Evolutionary conservation across 345 rosid genomes (phyloP), one percentile per base, ranked within the genome.

Genomic region (Barbarea vulgaris): DNA sequence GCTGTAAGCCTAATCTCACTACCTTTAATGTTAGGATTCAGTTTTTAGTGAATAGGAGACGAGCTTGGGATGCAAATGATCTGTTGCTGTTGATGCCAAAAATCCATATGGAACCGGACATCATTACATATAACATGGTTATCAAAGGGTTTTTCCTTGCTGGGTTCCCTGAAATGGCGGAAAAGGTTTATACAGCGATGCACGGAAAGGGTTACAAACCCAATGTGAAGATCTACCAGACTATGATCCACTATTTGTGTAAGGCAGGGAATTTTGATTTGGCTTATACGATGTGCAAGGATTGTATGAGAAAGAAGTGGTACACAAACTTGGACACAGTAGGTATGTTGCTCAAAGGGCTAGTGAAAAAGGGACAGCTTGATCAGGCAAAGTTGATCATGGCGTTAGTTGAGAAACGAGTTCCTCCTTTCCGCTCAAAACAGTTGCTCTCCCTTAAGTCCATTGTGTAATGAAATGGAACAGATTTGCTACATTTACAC

Each of bases 11-110:
- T 36, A 88, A 86, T 83, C 83, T 88, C 68, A 81, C 93, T 24
- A 88, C 91, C 33, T 91, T 87, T 78, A 91, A 89, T 66, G 89
- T 80, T 66, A 86, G 93, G 83, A 85, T 91, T 76, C 93, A 89
- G 80, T 81, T 78, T 82, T 72, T 91, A 82, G 87, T 89, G 55
- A 79, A 84, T 52, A 78, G 80, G 44, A 77, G 91, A 46, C 72
- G 83, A 58, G 86, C 91, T 37, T 89, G 93, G 90, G 77, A 87
- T 54, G 97, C 96, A 58, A 88, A 88, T 85, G 82, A 80, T 75
- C 70, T 85, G 72, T 78, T 86, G 85, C 39, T 63, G 60, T 82
- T 84, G 86, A 91, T 91, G 96, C 80, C 76, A 73, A 86, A 36
- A 63, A 75, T 86, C 52, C 79, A 83, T 56, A 83, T 91, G 46